A percentile compares a stretch with the other conserved stretches of the same genome.
Conservation (phyloP, 1,284 basidiomycete genomes). For the Moesziomyces parantarcticus region DNA sequence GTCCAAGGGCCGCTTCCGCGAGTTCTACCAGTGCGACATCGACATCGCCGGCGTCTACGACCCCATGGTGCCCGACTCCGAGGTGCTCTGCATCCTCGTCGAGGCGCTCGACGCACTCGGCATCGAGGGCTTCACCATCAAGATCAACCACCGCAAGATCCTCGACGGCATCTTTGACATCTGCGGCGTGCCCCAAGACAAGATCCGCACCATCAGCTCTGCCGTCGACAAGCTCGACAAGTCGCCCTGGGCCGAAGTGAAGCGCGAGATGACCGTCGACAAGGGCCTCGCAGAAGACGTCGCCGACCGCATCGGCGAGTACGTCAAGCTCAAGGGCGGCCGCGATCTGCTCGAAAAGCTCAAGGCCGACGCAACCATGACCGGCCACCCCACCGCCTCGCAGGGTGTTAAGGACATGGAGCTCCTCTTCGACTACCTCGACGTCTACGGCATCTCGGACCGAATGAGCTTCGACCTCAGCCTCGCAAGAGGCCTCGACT, state of each 20-base stretch:
- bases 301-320: conserved; percentile 95
- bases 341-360: conserved; percentile 81
- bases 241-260: conserved; percentile 87
- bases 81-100: conserved; percentile 84
- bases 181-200: conserved; percentile 91
- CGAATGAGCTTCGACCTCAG: conserved; percentile 91
- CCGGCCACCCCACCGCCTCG: conserved; percentile 78
- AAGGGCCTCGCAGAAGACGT: conserved; percentile 86
- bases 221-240: conserved; percentile 99
- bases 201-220: conserved; percentile 92
- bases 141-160: conserved; percentile 94
- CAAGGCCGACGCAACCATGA: conserved; percentile 76
- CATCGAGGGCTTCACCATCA: conserved; percentile 88
- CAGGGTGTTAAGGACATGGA: conserved; percentile 91
- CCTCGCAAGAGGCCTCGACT: conserved; percentile 94
- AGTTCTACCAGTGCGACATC: conserved; percentile 98
- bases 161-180: conserved; percentile 97
- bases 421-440: conserved; percentile 84
- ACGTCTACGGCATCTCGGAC: conserved; percentile 82
- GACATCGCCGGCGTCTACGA: conserved; percentile 91
- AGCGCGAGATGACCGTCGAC: conserved; percentile 94
- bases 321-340: conserved; percentile 87
- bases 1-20: conserved; percentile 97
- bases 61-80: conserved; percentile 96
- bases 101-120: conserved; percentile 85